Evolutionary conservation across 1,284 basidiomycete genomes (phyloP).

Genomic region (Sphaerobolus stellatus): DNA sequence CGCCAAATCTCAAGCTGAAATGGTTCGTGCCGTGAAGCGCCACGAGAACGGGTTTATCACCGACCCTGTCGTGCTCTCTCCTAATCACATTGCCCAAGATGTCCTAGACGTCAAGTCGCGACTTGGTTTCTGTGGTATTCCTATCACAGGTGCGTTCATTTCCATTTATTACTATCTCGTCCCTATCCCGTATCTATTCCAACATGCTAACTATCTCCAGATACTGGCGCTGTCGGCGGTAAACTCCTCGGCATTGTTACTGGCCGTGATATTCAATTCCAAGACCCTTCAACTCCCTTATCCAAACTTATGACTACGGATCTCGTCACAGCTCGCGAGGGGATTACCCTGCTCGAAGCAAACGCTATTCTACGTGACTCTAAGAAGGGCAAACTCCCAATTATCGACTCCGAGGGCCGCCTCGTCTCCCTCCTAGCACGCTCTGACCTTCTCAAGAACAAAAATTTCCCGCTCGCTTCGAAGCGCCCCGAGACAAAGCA

Average conservation of each 20-base stretch:
- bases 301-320: conserved; percentile 89
- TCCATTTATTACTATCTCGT: conserved; percentile 2
- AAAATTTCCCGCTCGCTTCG: conserved; percentile 93
- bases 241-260: conserved; percentile 98
- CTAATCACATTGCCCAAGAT: conserved; percentile 79
- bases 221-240: conserved; percentile 83
- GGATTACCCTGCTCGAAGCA: conserved; percentile 88
- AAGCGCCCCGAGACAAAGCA: conserved; percentile 94
- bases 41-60: conserved; percentile 99
- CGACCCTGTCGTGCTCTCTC: conserved; percentile 87
- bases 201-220: conserved; percentile 78
- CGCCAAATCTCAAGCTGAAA: conserved; percentile 85
- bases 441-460: conserved; percentile 97
- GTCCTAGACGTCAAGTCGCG: conserved; percentile 92
- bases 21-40: conserved; percentile 97
- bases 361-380: conserved; percentile 94
- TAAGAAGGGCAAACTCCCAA: conserved; percentile 97
- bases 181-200: conserved; percentile 34
- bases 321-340: conserved; percentile 80
- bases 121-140: conserved; percentile 95
- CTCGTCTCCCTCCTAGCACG: conserved; percentile 90
- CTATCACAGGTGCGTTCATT: conserved; percentile 81
- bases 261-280: conserved; percentile 95
- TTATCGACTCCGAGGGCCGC: conserved; percentile 74
- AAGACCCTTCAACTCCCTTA: conserved; percentile 64